phyloP scores from a whole-genome alignment of 306 rosid species.

The Ormosia semicastrata region DNA sequence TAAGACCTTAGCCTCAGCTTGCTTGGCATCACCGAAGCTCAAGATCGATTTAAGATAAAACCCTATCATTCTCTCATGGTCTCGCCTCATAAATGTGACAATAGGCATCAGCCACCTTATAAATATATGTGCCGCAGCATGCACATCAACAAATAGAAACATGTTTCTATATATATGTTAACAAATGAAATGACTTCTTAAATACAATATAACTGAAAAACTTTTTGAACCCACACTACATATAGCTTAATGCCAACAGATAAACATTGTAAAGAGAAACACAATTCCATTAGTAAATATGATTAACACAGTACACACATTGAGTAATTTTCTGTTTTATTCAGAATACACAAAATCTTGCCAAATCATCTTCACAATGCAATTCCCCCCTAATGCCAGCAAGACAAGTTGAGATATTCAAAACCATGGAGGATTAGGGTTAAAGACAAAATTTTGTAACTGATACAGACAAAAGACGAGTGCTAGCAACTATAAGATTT shows the following conservation, averaged over 20 bases:
- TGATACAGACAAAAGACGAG: not conserved
- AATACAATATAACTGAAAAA: not conserved
- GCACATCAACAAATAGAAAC: not conserved
- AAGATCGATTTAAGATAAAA: not conserved
- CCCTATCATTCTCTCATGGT: not conserved
- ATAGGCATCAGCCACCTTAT: not conserved
- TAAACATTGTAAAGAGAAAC: slow-evolving; percentile 1
- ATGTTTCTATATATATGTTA: not conserved
- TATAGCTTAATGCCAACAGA: not conserved
- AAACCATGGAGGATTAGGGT: not conserved
- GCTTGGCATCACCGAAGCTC: not conserved
- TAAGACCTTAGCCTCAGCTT: not conserved
- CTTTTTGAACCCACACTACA: not conserved
- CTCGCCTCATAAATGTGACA: not conserved
- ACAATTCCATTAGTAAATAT: not conserved
- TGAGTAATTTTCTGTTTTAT: not conserved
- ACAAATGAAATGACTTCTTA: not conserved
- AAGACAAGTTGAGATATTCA: not conserved
- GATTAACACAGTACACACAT: not conserved
- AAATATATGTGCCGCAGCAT: not conserved
- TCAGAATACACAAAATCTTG: slow-evolving; percentile 4
- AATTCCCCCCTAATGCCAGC: not conserved
- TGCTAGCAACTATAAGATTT: not conserved
- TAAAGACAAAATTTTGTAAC: not conserved
- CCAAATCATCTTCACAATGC: not conserved